Conservation (phyloP, 768 basidiomycete species). For the Myochromella boudieri region DNA sequence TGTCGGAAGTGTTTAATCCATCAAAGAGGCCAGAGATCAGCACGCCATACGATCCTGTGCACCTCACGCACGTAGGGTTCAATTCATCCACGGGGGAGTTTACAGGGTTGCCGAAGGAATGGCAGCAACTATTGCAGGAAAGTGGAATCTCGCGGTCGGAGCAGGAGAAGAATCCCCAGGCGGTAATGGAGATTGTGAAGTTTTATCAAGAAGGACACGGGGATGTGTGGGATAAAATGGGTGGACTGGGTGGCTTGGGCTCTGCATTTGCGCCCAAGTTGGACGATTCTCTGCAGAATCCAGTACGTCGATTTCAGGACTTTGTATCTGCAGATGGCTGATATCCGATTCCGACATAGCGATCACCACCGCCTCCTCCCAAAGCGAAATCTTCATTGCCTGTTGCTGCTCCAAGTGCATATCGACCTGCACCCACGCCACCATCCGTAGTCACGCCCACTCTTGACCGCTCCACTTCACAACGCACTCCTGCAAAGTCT, state of each 20-base stretch:
- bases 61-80: slow-evolving; percentile 99
- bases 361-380: slow-evolving; percentile 51
- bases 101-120: slow-evolving; percentile 96
- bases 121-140: slow-evolving; percentile 96
- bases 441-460: slow-evolving; percentile 61
- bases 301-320: slow-evolving; percentile 41
- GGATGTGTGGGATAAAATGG: slow-evolving; percentile 87
- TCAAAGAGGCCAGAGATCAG: slow-evolving; percentile 89
- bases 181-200: slow-evolving; percentile 98
- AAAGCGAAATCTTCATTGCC: slow-evolving; percentile 36
- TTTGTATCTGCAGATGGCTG: not conserved
- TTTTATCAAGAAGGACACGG: slow-evolving; percentile 92
- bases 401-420: slow-evolving; percentile 49
- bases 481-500: slow-evolving; percentile 65
- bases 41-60: slow-evolving; percentile 97
- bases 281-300: slow-evolving; percentile 55
- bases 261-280: slow-evolving; percentile 29
- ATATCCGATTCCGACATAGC: slow-evolving; percentile 25
- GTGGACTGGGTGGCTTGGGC: slow-evolving; percentile 43
- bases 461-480: slow-evolving; percentile 87
- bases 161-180: slow-evolving; percentile 97
- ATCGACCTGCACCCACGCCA: slow-evolving; percentile 78
- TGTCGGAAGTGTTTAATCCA: slow-evolving; percentile 66
- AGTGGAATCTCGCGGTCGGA: slow-evolving; percentile 92
- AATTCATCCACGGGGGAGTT: slow-evolving; percentile 98